A percentile compares a stretch with the other conserved stretches of the same genome.
phyloP scores from a whole-genome alignment of 2,329 filamentous ascomycete species.

The Diaporthe caulivora region DNA sequence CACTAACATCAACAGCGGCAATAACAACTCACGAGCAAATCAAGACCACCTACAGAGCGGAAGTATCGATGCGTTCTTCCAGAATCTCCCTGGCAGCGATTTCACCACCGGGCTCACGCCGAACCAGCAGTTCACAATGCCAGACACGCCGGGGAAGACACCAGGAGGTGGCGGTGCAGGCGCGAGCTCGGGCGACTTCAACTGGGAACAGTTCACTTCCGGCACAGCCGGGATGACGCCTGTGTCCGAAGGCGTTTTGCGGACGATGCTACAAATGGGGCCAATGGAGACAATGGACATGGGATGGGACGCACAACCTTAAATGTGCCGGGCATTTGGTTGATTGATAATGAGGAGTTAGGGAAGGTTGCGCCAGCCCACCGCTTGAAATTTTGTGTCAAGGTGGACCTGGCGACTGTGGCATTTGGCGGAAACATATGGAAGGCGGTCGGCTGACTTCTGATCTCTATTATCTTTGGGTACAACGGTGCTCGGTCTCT shows the following conservation, averaged over 20 bases:
- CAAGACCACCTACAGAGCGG: constrained; percentile 47
- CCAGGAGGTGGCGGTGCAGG: constrained; percentile 13
- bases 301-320: constrained; percentile 56
- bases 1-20: constrained; percentile 50
- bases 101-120: constrained; percentile 55
- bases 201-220: constrained; percentile 41
- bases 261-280: constrained; percentile 69
- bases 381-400: background rate
- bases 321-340: background rate
- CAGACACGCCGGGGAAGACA: constrained; percentile 52
- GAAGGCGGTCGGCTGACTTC: background rate
- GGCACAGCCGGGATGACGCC: constrained; percentile 64
- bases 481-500: background rate
- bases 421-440: background rate
- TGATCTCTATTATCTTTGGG: background rate
- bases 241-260: constrained; percentile 68
- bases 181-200: constrained; percentile 49
- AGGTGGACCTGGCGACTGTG: background rate
- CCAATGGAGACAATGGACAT: constrained; percentile 72
- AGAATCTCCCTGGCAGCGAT: constrained; percentile 47
- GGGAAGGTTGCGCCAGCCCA: background rate
- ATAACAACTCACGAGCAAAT: constrained; percentile 47
- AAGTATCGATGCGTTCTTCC: constrained; percentile 54
- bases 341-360: background rate
- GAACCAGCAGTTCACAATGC: constrained; percentile 50